These are phyloP conservation scores for Saccharomycopsis fermentans DNA, from an alignment of 805 yeast species.

Conservation along the genomic window DNA sequence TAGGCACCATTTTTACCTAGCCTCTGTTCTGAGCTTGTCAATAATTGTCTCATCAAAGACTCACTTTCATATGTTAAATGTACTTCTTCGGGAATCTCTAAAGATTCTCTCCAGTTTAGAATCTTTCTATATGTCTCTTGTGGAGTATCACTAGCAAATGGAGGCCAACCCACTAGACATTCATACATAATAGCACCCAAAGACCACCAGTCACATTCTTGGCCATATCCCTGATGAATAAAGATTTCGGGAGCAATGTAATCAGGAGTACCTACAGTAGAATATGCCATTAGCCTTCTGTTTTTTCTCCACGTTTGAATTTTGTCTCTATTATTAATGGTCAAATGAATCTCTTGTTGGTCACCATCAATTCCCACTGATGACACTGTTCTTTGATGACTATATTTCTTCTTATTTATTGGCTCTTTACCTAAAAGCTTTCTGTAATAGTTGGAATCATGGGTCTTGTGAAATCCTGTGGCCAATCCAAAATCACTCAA, in stretches of 20 bases:
- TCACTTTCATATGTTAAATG: conserved; percentile 84
- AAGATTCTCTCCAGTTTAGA: conserved; percentile 80
- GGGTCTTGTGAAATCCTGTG: conserved; percentile 90
- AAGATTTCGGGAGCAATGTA: conserved; percentile 94
- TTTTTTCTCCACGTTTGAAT: conserved; percentile 95
- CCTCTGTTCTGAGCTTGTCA: conserved; percentile 71
- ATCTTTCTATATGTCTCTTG: conserved; percentile 90
- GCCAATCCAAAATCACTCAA: conserved; percentile 70
- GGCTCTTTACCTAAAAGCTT: conserved; percentile 58
- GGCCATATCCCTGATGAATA: conserved; percentile 88
- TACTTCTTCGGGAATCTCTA: conserved; percentile 84
- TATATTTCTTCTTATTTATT: conserved; percentile 20
- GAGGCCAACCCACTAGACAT: conserved; percentile 95
- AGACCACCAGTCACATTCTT: conserved; percentile 98
- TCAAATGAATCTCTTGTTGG: conserved; percentile 62
- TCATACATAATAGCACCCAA: conserved; percentile 95
- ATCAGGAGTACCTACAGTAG: conserved; percentile 95
- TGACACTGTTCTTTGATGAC: conserved; percentile 66
- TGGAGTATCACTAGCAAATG: conserved; percentile 90
- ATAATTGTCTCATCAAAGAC: conserved; percentile 66
- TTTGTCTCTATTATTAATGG: conserved; percentile 90
- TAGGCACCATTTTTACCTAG: conserved; percentile 89
- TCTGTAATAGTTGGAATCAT: conserved; percentile 78
- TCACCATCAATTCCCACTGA: conserved; percentile 48
- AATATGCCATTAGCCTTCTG: conserved; percentile 86